These are phyloP conservation scores for Botrytis elliptica DNA, from an alignment of 2,329 filamentous ascomycete genomes.

Conservation along the genomic window DNA sequence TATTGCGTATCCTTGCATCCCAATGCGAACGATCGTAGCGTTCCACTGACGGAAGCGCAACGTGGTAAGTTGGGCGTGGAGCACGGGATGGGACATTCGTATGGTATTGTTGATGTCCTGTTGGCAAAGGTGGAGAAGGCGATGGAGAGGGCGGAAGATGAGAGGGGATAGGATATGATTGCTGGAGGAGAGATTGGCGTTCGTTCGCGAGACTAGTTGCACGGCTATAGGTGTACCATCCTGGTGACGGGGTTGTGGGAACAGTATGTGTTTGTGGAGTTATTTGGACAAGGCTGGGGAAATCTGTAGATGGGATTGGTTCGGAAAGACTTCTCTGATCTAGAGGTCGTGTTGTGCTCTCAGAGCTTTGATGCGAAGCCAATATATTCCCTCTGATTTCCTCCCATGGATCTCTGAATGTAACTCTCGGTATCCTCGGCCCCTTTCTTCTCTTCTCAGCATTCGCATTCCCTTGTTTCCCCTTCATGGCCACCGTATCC, in stretches of 20 bases:
- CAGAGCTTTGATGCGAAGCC: too few relatives aligned
- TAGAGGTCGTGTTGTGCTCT: background rate
- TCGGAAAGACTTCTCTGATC: background rate
- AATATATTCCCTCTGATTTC: background rate
- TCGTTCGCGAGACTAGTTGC: background rate
- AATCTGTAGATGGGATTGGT: background rate
- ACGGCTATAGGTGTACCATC: background rate
- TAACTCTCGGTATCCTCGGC: background rate
- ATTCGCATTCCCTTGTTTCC: background rate
- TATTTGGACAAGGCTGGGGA: background rate
- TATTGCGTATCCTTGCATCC: slow-evolving; percentile 1
- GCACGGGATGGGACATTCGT: background rate
- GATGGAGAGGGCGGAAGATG: background rate
- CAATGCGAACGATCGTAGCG: slow-evolving; percentile 4
- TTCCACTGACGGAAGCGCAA: background rate
- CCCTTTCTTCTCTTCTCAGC: background rate
- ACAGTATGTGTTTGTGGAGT: background rate
- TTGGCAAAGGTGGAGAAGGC: background rate
- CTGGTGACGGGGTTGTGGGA: background rate
- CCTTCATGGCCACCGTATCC: background rate
- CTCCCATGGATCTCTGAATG: slow-evolving; percentile 4
- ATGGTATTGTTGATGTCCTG: background rate
- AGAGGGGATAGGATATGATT: background rate
- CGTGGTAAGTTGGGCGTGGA: background rate
- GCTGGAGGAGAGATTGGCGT: background rate